Percentiles rank a stretch among this genome's conserved stretches.
Evolutionary conservation across 768 basidiomycete species (phyloP).

Genomic region (Psilocybe cubensis): DNA sequence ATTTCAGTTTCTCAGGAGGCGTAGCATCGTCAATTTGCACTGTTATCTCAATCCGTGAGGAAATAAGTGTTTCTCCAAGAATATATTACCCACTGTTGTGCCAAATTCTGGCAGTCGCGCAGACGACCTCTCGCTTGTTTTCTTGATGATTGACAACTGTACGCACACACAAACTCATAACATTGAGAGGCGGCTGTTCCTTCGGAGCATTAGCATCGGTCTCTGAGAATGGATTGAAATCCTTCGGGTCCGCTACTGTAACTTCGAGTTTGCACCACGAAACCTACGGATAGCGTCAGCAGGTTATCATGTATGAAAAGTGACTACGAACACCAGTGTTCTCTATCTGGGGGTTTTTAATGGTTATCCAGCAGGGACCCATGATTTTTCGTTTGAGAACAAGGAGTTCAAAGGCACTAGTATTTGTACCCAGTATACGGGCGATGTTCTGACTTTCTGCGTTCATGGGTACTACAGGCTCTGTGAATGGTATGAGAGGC

Average conservation of each 20-base stretch:
- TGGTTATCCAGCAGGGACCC: conserved; percentile 96
- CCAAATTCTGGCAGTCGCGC: conserved; percentile 85
- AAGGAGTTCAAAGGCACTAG: conserved; percentile 90
- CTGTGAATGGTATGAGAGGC: conserved; percentile 36
- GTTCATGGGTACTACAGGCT: conserved; percentile 72
- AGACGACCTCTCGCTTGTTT: conserved; percentile 94
- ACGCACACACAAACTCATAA: conserved; percentile 86
- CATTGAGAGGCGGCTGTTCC: conserved; percentile 86
- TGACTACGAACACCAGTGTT: conserved; percentile 69
- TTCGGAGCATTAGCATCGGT: conserved; percentile 69
- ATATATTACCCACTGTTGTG: conserved; percentile 47
- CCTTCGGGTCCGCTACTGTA: conserved; percentile 82
- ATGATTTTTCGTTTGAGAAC: conserved; percentile 97
- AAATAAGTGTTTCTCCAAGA: neutral
- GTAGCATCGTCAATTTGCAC: conserved; percentile 91
- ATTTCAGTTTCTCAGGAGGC: conserved; percentile 85
- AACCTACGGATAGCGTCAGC: conserved; percentile 49
- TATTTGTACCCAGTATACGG: conserved; percentile 89
- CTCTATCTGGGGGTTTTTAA: conserved; percentile 77
- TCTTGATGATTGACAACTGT: conserved; percentile 93
- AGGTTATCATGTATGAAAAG: neutral
- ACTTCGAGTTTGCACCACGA: conserved; percentile 98
- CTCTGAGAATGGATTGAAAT: conserved; percentile 83
- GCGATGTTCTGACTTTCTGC: conserved; percentile 84
- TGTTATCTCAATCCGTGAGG: conserved; percentile 29